Conservation (phyloP, 305 asterid species). For the Coffea humblotiana region DNA sequence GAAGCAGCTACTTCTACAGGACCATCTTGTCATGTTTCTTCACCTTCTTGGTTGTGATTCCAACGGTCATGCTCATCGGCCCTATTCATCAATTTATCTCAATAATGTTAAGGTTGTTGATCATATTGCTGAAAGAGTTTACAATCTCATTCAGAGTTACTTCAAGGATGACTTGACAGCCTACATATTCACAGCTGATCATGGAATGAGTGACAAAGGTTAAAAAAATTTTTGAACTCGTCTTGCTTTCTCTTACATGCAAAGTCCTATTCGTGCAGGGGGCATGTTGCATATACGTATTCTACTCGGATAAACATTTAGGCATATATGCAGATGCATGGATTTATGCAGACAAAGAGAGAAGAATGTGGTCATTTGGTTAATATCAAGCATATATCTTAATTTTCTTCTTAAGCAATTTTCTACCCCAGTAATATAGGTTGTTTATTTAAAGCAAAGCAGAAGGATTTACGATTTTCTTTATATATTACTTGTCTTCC, state of each 20-base stretch:
- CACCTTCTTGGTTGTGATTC: constrained; percentile 98
- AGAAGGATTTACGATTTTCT: neutral
- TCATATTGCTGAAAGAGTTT: constrained; percentile 88
- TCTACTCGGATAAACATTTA: neutral
- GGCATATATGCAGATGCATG: neutral
- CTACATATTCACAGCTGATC: constrained; percentile 93
- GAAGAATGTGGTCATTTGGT: neutral
- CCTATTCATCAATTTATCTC: constrained; percentile 87
- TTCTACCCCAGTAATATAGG: neutral
- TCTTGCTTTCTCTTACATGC: neutral
- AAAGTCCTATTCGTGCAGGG: neutral
- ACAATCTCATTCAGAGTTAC: constrained; percentile 84
- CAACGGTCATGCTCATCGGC: constrained; percentile 99
- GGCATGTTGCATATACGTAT: neutral
- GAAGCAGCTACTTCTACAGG: constrained; percentile 82
- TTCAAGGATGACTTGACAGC: constrained; percentile 85
- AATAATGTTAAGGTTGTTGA: constrained; percentile 98
- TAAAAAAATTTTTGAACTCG: constrained; percentile 20
- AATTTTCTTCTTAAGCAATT: neutral
- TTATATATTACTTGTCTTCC: neutral
- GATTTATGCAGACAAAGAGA: neutral
- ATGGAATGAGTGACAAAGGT: constrained; percentile 99
- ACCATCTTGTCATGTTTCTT: constrained; percentile 77
- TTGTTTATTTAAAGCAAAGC: neutral
- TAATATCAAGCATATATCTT: neutral